Conservation (phyloP, 2,329 filamentous ascomycete genomes). For the Fusarium sp. region DNA sequence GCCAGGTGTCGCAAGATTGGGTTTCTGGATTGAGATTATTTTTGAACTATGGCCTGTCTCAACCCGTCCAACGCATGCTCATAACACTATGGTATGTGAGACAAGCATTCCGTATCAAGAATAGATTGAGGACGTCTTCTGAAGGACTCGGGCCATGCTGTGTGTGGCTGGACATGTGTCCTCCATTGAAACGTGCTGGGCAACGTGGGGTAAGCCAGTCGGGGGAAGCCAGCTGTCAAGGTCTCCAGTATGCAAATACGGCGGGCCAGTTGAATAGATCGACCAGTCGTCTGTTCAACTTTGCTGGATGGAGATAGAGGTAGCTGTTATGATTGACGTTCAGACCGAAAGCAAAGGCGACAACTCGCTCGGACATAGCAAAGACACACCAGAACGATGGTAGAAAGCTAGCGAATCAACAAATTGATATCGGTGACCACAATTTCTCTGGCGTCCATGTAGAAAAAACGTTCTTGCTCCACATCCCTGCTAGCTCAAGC, state of each 20-base stretch:
- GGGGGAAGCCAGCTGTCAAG: slow-evolving; percentile 47
- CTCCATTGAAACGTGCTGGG: slow-evolving; percentile 49
- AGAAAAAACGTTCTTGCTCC: slow-evolving; percentile 27
- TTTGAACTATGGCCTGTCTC: slow-evolving; percentile 21
- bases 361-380: slow-evolving; percentile 5
- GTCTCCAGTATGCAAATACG: slow-evolving; percentile 36
- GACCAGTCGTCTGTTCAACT: background rate
- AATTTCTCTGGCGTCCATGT: slow-evolving; percentile 28
- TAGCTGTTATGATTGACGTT: slow-evolving; percentile 28
- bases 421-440: slow-evolving; percentile 15
- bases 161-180: slow-evolving; percentile 52
- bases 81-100: slow-evolving; percentile 21
- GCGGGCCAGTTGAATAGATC: slow-evolving; percentile 28
- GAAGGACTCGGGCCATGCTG: slow-evolving; percentile 28
- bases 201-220: slow-evolving; percentile 44
- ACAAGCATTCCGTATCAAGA: slow-evolving; percentile 34
- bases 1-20: slow-evolving; percentile 5
- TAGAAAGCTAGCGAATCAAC: background rate
- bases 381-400: background rate
- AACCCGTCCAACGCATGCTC: slow-evolving; percentile 19
- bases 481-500: slow-evolving; percentile 36
- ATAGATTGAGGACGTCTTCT: slow-evolving; percentile 28
- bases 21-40: background rate
- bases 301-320: slow-evolving; percentile 25
- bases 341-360: slow-evolving; percentile 31